phyloP scores from a whole-genome alignment of 441 rosid genomes.

The Gossypium schwendimanii region DNA sequence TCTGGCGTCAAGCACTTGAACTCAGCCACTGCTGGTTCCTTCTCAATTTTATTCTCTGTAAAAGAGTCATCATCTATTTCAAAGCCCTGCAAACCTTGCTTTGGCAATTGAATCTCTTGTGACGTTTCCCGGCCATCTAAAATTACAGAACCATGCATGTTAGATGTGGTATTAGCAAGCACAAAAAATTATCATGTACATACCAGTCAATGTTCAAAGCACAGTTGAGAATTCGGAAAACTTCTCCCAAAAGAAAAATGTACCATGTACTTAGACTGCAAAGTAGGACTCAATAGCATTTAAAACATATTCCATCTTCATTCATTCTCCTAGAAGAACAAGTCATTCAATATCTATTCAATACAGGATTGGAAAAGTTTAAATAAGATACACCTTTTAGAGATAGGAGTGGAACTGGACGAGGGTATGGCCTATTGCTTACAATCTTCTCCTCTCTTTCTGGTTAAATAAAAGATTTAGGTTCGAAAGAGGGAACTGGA shows the following conservation, averaged over 20 bases:
- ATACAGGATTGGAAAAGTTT: background rate
- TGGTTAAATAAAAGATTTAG: background rate
- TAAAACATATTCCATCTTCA: background rate
- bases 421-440: background rate
- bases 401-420: background rate
- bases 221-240: background rate
- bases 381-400: background rate
- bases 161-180: conserved; percentile 13
- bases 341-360: background rate
- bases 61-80: conserved; percentile 31
- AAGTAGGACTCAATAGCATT: background rate
- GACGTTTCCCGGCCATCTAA: conserved; percentile 31
- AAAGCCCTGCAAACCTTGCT: conserved; percentile 23
- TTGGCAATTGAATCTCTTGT: conserved; percentile 24
- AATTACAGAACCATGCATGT: conserved; percentile 6
- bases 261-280: background rate
- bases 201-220: background rate
- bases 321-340: background rate
- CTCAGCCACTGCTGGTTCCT: conserved; percentile 22
- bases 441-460: background rate
- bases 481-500: background rate
- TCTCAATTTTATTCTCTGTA: conserved; percentile 20
- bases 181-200: background rate
- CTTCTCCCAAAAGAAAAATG: background rate
- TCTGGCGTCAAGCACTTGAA: conserved; percentile 21